Base-by-base conservation (phyloP, 2,329 filamentous ascomycete genomes). In the Microdochium trichocladiopsis region DNA sequence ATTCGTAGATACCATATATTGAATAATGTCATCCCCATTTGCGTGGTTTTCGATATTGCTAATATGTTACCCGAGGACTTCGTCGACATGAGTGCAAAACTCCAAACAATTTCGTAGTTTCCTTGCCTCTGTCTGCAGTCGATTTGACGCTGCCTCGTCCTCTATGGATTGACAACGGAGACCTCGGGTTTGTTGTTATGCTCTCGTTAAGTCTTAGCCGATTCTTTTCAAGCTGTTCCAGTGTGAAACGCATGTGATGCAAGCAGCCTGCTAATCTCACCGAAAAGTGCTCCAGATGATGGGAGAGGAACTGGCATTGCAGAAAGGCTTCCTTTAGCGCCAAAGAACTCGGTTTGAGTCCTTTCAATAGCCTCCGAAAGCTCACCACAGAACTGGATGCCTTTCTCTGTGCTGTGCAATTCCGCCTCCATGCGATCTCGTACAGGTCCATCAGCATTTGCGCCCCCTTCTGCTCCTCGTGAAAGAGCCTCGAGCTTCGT, bases 31-130 rank as follows among this genome's bases (percentile, higher is more conserved):
- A 11, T 48, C 50, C 2, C 50, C 50, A 16, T 48, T 28, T 12
- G 45, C 50, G 24, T 51, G 11, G 45, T 51, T 51, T 18, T 51
- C 50, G 21, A 51, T 51, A 25, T 48, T 48, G 50, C 50, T 51
- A 5, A 51, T 47, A 11, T 51, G 50, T n/a, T 36, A 47, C 37
- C 47, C 50, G 11, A 51, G 23, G 21, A 51, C 50, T 33, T 24
- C 50, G n/a, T 51, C 50, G 22, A 51, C 36, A 51, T 45, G 22
- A 18, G 23, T 22, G 50, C 50, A 51, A 24, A 47, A 51, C 16
- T 45, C 28, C 16, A 51, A 28, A 22, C 50, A 51, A 12, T 51
- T 23, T 31, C 24, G 28, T 16, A 51, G 31, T 1, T 23, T 51
- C 23, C 31, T 51, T 33, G 33, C 50, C 47, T 51, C 50, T 45